These are phyloP conservation scores for Pistacia atlantica DNA, from an alignment of 345 rosid species.

Conservation along the genomic window DNA sequence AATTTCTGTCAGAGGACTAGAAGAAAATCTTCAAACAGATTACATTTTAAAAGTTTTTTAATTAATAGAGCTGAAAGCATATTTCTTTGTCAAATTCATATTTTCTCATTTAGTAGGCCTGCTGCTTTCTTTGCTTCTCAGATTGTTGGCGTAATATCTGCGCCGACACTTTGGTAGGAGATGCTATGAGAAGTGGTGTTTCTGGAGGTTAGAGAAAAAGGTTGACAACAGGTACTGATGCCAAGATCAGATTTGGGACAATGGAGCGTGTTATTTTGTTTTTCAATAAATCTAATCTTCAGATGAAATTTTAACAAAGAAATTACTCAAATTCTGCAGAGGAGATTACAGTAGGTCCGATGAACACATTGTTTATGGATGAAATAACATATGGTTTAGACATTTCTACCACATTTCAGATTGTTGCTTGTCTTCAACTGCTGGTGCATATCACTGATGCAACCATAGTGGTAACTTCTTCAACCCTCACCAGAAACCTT, in stretches of 20 bases:
- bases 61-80: background rate
- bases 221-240: slow-evolving; percentile 28
- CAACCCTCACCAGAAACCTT: slow-evolving; percentile 58
- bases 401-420: slow-evolving; percentile 54
- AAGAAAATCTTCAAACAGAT: slow-evolving; percentile 30
- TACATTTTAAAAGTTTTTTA: slow-evolving; percentile 32
- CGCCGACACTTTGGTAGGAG: slow-evolving; percentile 38
- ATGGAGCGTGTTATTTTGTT: no score
- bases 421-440: slow-evolving; percentile 45
- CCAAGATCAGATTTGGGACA: no score
- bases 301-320: background rate
- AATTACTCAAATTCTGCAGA: slow-evolving; percentile 20
- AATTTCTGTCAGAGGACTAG: slow-evolving; percentile 27
- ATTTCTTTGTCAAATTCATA: background rate
- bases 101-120: background rate
- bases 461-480: slow-evolving; percentile 48
- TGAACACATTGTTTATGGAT: slow-evolving; percentile 51
- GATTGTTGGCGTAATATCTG: slow-evolving; percentile 43
- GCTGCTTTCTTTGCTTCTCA: slow-evolving; percentile 11
- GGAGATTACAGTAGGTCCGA: slow-evolving; percentile 49
- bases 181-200: slow-evolving; percentile 40
- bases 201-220: slow-evolving; percentile 44
- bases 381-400: slow-evolving; percentile 60
- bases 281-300: background rate
- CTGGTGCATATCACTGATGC: slow-evolving; percentile 49